Evolutionary conservation across 1,139 yeast genomes (phyloP), one percentile per base, ranked within the genome.

Genomic region (Geotrichum bryndzae): DNA sequence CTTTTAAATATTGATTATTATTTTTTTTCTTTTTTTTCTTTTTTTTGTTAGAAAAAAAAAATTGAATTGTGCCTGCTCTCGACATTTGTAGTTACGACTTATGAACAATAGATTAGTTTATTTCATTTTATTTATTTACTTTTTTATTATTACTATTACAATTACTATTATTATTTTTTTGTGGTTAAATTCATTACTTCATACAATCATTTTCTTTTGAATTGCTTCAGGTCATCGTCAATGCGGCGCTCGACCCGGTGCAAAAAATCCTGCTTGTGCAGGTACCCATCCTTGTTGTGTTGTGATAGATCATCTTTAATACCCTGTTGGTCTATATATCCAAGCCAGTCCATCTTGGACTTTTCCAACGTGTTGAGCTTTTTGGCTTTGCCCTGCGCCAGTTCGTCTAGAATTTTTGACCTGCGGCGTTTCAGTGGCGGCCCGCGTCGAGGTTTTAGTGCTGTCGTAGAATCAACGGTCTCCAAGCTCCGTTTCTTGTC

Each of bases 301-400:
- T 84, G 81, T 61, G 81, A 82, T 72, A 94, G 81, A 66, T 94
- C 99, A 67, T 90, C 97, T 60, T 83, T 81, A 62, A 95, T 85
- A 64, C 92, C 91, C 66, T 87, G 85, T 68, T 87, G 81, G 74
- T 94, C 98, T 25, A 95, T 97, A 76, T 89, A 92, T 64, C 90
- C 85, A 0, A 96, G 96, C 97, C 99, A 94, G 74, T 94, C 99
- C 63, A 94, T 80, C 65, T 96, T 80, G 1, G 96, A 89, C 73
- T 94, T 94, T 73, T 95, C 98, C 65, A 94, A 78, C 0, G 99
- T 95, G 23, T 96, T 89, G 65, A 95, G 79, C 73, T 91, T 92
- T 62, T 84, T 79, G 8, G 87, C 77, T 55, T 85, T 84, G 31
- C 73, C 73, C 54, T 81, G 77, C 23, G 84, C 82, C 31, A 85